phyloP scores from a whole-genome alignment of 345 rosid genomes.

The Populus deltoides region DNA sequence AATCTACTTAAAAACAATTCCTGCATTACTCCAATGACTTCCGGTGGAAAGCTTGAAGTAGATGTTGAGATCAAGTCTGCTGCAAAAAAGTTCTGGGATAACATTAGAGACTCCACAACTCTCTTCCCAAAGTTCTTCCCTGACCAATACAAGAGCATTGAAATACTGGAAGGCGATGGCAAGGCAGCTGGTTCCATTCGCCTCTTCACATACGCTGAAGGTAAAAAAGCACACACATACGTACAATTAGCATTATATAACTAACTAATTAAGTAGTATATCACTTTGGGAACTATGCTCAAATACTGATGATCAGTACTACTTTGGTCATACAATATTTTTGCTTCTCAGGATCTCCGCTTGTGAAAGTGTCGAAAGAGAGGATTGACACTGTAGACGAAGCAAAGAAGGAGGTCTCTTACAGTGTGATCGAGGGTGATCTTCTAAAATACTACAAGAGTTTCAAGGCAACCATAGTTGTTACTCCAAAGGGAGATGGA shows the following conservation, averaged over 20 bases:
- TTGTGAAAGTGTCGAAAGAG: constrained; percentile 70
- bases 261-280: too few species aligned
- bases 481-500: constrained; percentile 60
- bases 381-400: constrained; percentile 66
- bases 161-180: constrained; percentile 82
- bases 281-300: too few species aligned
- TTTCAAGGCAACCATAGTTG: constrained; percentile 53
- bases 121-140: constrained; percentile 69
- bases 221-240: constrained; percentile 15
- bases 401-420: constrained; percentile 44
- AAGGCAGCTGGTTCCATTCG: constrained; percentile 73
- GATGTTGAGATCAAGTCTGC: constrained; percentile 70
- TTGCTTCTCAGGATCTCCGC: constrained; percentile 48
- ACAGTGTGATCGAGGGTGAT: constrained; percentile 73
- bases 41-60: constrained; percentile 57
- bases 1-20: neutral
- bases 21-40: constrained; percentile 38
- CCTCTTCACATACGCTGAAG: constrained; percentile 63
- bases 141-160: constrained; percentile 72
- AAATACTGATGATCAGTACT: too few species aligned
- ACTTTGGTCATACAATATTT: neutral
- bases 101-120: constrained; percentile 57
- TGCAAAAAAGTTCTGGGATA: constrained; percentile 61
- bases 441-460: constrained; percentile 69
- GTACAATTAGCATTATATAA: too few species aligned